Evolutionary conservation across 495 filamentous ascomycete species (phyloP).

Genomic region (Cryomyces antarcticus): DNA sequence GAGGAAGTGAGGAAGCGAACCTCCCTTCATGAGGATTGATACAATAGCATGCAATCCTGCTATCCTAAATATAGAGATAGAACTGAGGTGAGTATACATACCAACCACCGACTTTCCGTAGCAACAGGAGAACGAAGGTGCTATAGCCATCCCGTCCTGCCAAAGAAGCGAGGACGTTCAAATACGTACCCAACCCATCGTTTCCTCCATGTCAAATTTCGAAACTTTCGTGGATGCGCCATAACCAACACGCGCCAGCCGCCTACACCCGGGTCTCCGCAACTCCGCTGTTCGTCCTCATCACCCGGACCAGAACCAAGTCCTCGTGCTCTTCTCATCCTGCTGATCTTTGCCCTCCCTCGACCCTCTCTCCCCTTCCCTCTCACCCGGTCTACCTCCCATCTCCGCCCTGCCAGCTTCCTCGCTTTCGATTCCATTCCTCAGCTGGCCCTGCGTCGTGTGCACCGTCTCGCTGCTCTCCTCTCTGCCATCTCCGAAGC

Average conservation of each 20-base stretch:
- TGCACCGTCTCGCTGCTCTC: conserved; percentile 29
- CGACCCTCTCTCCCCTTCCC: neutral
- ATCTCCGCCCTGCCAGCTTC: neutral
- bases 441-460: conserved; percentile 7
- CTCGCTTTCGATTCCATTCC: conserved; percentile 1
- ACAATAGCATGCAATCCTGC: too few relatives aligned
- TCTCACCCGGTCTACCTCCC: neutral
- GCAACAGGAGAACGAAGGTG: too few relatives aligned
- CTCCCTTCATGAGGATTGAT: too few relatives aligned
- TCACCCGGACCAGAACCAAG: conserved; percentile 13
- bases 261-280: neutral
- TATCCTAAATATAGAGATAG: neutral
- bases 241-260: neutral
- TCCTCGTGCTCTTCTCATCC: conserved; percentile 4
- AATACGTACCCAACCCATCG: neutral
- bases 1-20: too few relatives aligned
- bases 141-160: neutral
- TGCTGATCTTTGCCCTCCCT: neutral
- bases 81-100: neutral
- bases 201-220: neutral
- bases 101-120: neutral
- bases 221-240: neutral
- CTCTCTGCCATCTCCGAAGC: conserved; percentile 43
- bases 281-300: neutral
- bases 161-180: neutral